Evolutionary conservation across 192 early-diverging fungal genomes (phyloP).

Genomic region (Entophlyctis luteolus): DNA sequence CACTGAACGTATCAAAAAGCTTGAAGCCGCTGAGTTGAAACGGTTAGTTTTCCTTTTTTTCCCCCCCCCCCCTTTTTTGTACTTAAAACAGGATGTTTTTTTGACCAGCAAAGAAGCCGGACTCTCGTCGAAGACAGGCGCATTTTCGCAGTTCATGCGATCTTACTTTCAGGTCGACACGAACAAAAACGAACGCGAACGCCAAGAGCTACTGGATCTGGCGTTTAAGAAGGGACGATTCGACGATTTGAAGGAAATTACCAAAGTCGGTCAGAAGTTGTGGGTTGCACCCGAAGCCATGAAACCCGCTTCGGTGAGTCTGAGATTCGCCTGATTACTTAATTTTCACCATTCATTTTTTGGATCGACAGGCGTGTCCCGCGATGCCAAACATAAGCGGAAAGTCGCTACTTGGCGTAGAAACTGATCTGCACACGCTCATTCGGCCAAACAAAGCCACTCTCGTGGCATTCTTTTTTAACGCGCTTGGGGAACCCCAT

Average conservation of each 20-base stretch:
- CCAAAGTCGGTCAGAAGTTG: slow-evolving; percentile 43
- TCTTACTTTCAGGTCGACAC: neutral
- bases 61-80: neutral
- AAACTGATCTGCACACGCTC: slow-evolving; percentile 27
- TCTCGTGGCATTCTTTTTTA: slow-evolving; percentile 41
- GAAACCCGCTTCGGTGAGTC: slow-evolving; percentile 17
- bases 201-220: neutral
- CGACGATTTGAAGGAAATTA: slow-evolving; percentile 36
- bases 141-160: neutral
- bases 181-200: slow-evolving; percentile 15
- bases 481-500: slow-evolving; percentile 43
- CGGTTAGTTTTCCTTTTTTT: neutral
- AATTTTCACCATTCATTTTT: no score
- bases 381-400: slow-evolving; percentile 30
- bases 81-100: neutral
- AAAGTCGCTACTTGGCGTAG: slow-evolving; percentile 28
- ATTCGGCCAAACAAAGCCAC: slow-evolving; percentile 22
- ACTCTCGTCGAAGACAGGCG: neutral
- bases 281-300: slow-evolving; percentile 41
- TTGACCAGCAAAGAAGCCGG: slow-evolving; percentile 12
- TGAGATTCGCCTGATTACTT: no score
- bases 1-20: slow-evolving; percentile 25
- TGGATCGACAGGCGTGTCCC: slow-evolving; percentile 21
- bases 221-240: slow-evolving; percentile 16
- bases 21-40: slow-evolving; percentile 28